Conservation (phyloP, 768 basidiomycete genomes). For the Crucibulum laeve region DNA sequence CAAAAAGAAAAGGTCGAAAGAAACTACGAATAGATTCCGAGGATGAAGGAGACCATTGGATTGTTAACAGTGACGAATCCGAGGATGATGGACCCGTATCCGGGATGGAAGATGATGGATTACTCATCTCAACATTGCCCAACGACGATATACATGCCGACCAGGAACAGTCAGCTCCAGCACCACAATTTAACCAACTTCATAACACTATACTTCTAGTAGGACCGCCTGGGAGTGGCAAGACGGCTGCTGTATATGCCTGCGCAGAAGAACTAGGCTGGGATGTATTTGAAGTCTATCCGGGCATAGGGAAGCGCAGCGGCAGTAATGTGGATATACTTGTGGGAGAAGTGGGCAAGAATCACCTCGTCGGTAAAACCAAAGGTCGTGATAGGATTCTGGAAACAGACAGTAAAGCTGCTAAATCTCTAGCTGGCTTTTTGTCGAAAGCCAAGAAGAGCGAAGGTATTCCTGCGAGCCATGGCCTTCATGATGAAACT, state of each 20-base stretch:
- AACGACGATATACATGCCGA: too few relatives aligned
- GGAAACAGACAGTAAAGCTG: neutral
- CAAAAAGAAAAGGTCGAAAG: conserved; percentile 45
- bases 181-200: conserved; percentile 37
- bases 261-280: conserved; percentile 92
- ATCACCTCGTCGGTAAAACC: conserved; percentile 63
- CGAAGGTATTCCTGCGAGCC: neutral
- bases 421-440: neutral
- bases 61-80: conserved; percentile 40
- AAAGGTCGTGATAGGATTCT: conserved; percentile 3
- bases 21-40: conserved; percentile 47
- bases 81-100: conserved; percentile 23
- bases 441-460: neutral
- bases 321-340: conserved; percentile 73
- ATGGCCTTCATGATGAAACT: neutral
- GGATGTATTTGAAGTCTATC: conserved; percentile 96
- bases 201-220: conserved; percentile 84
- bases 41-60: conserved; percentile 58
- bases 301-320: conserved; percentile 88
- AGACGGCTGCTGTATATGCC: conserved; percentile 90
- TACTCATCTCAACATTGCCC: conserved; percentile 4
- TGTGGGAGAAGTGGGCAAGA: conserved; percentile 91
- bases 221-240: conserved; percentile 84
- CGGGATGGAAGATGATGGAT: conserved; percentile 24
- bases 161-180: too few relatives aligned